Percentiles rank a stretch among this genome's conserved stretches.
Evolutionary conservation across 73 alveolate genomes (phyloP).

Genomic region (Paramecium caudatum): DNA sequence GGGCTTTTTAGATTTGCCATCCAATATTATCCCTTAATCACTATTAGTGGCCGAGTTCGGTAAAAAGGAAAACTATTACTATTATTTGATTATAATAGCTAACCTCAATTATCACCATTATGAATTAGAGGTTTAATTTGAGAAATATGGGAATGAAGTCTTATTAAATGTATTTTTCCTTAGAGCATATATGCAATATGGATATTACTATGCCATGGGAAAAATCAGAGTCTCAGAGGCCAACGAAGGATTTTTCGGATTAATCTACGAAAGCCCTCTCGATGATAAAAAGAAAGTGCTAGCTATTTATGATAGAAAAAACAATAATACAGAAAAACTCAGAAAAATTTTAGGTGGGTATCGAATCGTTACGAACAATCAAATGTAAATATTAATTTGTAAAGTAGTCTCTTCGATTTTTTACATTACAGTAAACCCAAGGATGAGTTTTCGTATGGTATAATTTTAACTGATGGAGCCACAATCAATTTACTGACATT

Average conservation of each 20-base stretch:
- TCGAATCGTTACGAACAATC: neutral
- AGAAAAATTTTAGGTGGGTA: slow-evolving; percentile 11
- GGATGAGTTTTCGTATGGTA: slow-evolving; percentile 27
- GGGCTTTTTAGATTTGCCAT: neutral
- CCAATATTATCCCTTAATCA: neutral
- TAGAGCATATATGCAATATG: slow-evolving; percentile 35
- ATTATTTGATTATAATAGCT: neutral
- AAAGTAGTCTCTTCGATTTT: slow-evolving; percentile 13
- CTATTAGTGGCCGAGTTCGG: neutral
- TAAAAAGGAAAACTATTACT: neutral
- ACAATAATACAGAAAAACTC: neutral
- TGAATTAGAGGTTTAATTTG: slow-evolving; percentile 3
- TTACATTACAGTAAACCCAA: neutral
- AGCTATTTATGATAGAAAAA: slow-evolving; percentile 2
- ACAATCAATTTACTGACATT: neutral
- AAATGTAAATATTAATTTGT: neutral
- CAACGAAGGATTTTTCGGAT: slow-evolving; percentile 11
- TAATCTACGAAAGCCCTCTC: neutral
- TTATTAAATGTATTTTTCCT: neutral
- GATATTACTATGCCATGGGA: slow-evolving; percentile 4
- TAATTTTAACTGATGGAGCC: slow-evolving; percentile 11
- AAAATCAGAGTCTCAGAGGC: slow-evolving; percentile 21
- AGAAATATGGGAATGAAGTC: neutral
- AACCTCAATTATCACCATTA: slow-evolving; percentile 35
- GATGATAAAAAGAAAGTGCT: neutral